Percentiles rank a stretch among this genome's conserved stretches.
Conservation (phyloP, 176 grass and related monocot species). For the Carex parvula region DNA sequence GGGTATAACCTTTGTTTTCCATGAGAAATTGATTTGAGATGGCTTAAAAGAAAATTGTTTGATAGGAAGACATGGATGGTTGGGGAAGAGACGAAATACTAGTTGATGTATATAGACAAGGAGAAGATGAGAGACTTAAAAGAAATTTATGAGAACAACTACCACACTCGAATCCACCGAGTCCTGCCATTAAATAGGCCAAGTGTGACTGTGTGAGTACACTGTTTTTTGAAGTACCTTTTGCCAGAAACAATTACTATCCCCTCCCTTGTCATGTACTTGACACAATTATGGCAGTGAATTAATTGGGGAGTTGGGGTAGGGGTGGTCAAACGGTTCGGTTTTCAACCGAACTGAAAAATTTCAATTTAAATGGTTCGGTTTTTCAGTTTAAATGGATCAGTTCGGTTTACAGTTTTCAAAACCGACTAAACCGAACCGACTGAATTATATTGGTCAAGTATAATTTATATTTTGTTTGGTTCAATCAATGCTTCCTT, state of each 20-base stretch:
- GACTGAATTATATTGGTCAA: too few relatives aligned
- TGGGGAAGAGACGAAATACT: not conserved
- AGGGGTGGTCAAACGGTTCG: too few relatives aligned
- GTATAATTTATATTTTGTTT: too few relatives aligned
- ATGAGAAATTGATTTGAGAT: not conserved
- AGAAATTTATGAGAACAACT: conserved; percentile 5
- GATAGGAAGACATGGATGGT: not conserved
- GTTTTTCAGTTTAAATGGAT: too few relatives aligned
- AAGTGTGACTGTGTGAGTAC: not conserved
- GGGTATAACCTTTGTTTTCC: conserved; percentile 35
- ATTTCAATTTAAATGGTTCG: too few relatives aligned
- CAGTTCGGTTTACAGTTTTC: too few relatives aligned
- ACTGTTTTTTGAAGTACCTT: not conserved
- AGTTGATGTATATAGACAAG: not conserved
- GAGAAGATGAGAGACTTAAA: not conserved
- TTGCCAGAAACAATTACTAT: not conserved
- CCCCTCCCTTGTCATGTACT: not conserved
- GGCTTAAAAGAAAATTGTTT: not conserved
- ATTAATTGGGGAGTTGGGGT: not conserved
- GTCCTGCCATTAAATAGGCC: not conserved
- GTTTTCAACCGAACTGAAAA: too few relatives aligned
- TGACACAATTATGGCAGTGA: not conserved
- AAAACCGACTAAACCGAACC: too few relatives aligned
- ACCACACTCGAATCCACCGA: not conserved
- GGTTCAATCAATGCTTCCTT: too few relatives aligned